Conservation (phyloP, 305 asterid species). For the Rubia balearica region DNA sequence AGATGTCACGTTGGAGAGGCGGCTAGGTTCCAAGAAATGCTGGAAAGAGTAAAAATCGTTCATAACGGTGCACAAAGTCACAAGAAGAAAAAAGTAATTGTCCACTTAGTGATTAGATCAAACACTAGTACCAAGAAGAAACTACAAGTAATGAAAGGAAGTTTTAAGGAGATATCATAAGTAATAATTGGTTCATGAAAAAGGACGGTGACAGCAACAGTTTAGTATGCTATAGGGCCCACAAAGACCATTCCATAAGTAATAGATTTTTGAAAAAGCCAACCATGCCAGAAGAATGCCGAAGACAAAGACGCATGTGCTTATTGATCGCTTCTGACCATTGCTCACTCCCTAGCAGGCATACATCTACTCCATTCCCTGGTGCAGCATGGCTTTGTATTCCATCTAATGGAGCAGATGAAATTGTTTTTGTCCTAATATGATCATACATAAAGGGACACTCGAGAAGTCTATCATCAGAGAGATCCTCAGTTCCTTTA, state of each 20-base stretch:
- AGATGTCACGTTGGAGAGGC: not conserved
- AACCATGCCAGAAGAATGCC: slow-evolving; percentile 81
- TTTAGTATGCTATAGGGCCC: not conserved
- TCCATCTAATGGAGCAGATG: slow-evolving; percentile 79
- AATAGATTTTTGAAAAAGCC: slow-evolving; percentile 22
- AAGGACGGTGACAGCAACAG: not conserved
- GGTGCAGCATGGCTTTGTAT: slow-evolving; percentile 36
- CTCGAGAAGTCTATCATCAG: slow-evolving; percentile 63
- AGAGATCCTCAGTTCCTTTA: slow-evolving; percentile 89
- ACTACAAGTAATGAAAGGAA: not conserved
- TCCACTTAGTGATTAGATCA: not conserved
- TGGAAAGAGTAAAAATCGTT: not conserved
- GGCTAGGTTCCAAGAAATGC: not conserved
- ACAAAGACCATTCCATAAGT: not conserved
- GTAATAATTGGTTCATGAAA: not conserved
- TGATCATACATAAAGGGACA: slow-evolving; percentile 84
- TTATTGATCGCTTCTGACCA: slow-evolving; percentile 74
- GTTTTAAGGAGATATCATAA: not conserved
- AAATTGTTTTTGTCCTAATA: slow-evolving; percentile 66
- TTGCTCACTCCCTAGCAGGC: slow-evolving; percentile 49
- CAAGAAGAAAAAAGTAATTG: not conserved
- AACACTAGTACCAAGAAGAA: not conserved
- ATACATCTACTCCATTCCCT: slow-evolving; percentile 36
- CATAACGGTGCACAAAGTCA: not conserved
- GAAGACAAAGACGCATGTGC: slow-evolving; percentile 64